phyloP scores from a whole-genome alignment of 495 filamentous ascomycete genomes.

The Letharia lupina region DNA sequence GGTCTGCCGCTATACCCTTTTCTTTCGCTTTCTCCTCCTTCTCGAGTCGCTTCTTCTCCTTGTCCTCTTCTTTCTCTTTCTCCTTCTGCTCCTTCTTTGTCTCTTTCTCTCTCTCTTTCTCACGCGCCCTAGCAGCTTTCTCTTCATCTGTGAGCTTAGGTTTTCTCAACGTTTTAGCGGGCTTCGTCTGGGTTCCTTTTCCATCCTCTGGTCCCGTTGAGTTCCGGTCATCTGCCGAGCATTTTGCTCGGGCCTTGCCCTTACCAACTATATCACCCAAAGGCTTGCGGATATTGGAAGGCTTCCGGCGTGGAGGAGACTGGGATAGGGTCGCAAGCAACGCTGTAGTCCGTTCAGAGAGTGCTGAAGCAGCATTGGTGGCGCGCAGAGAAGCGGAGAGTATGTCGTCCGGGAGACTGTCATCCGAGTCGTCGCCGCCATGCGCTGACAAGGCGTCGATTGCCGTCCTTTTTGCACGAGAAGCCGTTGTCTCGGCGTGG shows the following conservation, averaged over 20 bases:
- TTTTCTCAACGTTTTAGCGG: slow-evolving; percentile 27
- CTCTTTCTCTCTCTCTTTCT: slow-evolving; percentile 31
- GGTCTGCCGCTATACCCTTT: slow-evolving; percentile 58
- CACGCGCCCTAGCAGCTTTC: slow-evolving; percentile 44
- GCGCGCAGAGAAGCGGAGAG: slow-evolving; percentile 14
- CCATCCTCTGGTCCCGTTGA: neutral
- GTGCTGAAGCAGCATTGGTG: slow-evolving; percentile 6
- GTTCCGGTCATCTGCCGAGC: neutral
- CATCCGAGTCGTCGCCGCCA: slow-evolving; percentile 36
- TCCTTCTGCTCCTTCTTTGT: slow-evolving; percentile 46
- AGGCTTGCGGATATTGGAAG: slow-evolving; percentile 12
- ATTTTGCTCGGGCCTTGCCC: slow-evolving; percentile 7
- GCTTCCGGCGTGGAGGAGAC: slow-evolving; percentile 8
- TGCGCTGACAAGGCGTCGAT: slow-evolving; percentile 18
- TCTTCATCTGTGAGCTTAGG: slow-evolving; percentile 34
- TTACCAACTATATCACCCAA: slow-evolving; percentile 7
- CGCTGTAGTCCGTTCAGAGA: slow-evolving; percentile 31
- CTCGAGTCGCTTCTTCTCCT: slow-evolving; percentile 40
- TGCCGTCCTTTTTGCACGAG: slow-evolving; percentile 13
- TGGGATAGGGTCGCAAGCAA: slow-evolving; percentile 32
- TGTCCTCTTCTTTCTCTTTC: slow-evolving; percentile 38
- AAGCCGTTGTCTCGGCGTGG: slow-evolving; percentile 21
- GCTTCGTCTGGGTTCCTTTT: neutral
- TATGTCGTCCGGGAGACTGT: slow-evolving; percentile 22
- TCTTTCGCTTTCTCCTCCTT: slow-evolving; percentile 53